Evolutionary conservation across 2,329 filamentous ascomycete species (phyloP), one percentile per base, ranked within the genome.

Genomic region (Penicillium olsonii): DNA sequence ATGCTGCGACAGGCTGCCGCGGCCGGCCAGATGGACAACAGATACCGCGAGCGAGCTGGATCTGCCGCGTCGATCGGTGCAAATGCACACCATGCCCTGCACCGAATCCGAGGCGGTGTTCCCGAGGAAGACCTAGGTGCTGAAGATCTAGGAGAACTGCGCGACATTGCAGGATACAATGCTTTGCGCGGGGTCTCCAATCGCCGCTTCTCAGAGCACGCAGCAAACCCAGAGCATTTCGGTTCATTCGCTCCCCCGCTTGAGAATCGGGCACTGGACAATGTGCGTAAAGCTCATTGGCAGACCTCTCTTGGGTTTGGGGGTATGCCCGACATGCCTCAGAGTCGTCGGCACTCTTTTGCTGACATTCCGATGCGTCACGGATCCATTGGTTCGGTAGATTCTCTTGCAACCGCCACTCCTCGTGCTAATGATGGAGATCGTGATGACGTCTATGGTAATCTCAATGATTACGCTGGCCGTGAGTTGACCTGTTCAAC

Each of bases 261-360:
- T 26, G 75, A 78, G 45, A 74, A 75, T 46, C 71, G 74, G 46
- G 65, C 67, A 10, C 56, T 77, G 14, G 76, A 78, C 12, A 75
- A 68, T 59, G 64, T 74, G 40, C 72, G 73, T 47, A 76, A 75
- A 59, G 72, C 70, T 37, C 75, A 78, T 47, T 79, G 76, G 76
- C 75, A 78, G 53, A 78, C 75, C 14, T 75, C 75, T 4, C 70
- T 78, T 22, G 75, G 74, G 11, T 78, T 78, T 58, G 73, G 74
- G 20, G 66, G 73, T 45, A 64, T 75, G 37, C 60, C 67, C 27
- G 76, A 78, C 52, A 64, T 72, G 19, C 70, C 76, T 24, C 76
- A 78, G 55, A 78, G 76, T 54, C 74, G 76, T 31, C 74, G 76
- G 17, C 76, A 79, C 59, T 78, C 76, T 14, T 78, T 79, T 50